Base-by-base conservation (phyloP, 352 stramenopile species). In the Phytophthora kernoviae region DNA sequence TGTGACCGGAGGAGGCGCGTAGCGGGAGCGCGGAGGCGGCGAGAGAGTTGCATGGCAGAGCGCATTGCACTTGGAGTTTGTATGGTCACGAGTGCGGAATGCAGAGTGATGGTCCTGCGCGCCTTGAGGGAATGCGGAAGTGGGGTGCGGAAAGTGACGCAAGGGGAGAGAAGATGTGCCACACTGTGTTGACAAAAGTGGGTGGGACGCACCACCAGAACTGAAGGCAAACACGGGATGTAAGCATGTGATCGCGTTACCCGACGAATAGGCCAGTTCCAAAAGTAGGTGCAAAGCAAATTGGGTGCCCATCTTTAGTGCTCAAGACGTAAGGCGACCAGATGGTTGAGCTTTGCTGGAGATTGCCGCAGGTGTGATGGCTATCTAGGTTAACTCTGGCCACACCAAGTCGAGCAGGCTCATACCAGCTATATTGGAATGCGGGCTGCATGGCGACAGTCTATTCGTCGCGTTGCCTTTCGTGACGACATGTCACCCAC, bases 181-280 rank as follows among this genome's bases (percentile, higher is more conserved):
- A n/a, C n/a, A n/a, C 36, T 57, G n/a, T n/a, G n/a, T 30, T 52
- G 33, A 36, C 20, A 52, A 52, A 46, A 17, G 39, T 33, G 20
- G 46, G 46, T 56, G 2, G 17, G 15, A 12, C 32, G 32, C 33
- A 72, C 66, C 66, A 75, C 66, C 66, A 71, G 50, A 75, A 75
- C 37, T 2, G 9, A 26, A 24, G 26, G 32, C 27, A 58, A 70
- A 58, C 56, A 60, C 58, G 57, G 45, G 55, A 60, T 72, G 52
- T 58, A 68, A 64, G 43, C 66, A 73, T 24, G 34, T 40, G 70
- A 75, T 78, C 36, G 70, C 70, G 70, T 75, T 75, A 78, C 65
- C 49, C 14, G 40, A 75, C 70, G 70, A 75, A 70, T 58, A 39
- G 43, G 15, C 10, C 0, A 37, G 15, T 18, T 1, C 24, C 24